phyloP scores from a whole-genome alignment of 768 basidiomycete genomes.

The Suillus clintonianus region DNA sequence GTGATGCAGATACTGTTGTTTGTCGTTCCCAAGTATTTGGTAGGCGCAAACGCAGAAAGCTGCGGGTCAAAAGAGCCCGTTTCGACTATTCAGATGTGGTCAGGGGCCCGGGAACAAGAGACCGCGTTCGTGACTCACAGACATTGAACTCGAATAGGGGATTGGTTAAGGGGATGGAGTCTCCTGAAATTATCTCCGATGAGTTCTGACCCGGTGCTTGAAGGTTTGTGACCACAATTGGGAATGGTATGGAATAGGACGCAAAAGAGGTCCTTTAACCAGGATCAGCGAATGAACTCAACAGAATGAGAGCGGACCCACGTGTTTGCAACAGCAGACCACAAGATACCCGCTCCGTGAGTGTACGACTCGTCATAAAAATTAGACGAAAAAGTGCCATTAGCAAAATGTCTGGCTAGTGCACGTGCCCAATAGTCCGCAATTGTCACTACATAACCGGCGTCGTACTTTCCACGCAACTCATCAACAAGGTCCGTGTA shows the following conservation, averaged over 20 bases:
- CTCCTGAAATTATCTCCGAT: conserved; percentile 19
- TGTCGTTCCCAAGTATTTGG: conserved; percentile 45
- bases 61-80: conserved; percentile 45
- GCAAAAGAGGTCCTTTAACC: conserved; percentile 32
- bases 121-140: conserved; percentile 19
- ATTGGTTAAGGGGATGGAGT: conserved; percentile 31
- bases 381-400: conserved; percentile 35
- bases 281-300: conserved; percentile 4
- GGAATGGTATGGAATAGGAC: conserved; percentile 39
- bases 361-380: conserved; percentile 29
- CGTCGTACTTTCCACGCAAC: conserved; percentile 28
- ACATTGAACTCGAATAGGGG: conserved; percentile 39
- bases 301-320: conserved; percentile 16
- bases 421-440: conserved; percentile 28
- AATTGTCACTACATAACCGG: conserved; percentile 33
- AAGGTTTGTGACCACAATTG: conserved; percentile 36
- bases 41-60: conserved; percentile 46
- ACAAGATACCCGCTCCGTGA: conserved; percentile 37
- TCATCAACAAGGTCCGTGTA: conserved; percentile 24
- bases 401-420: conserved; percentile 40
- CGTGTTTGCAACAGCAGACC: conserved; percentile 36
- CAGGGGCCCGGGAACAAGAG: not conserved
- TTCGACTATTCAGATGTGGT: conserved; percentile 28
- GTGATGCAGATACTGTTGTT: conserved; percentile 34
- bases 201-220: conserved; percentile 25